phyloP scores from a whole-genome alignment of 1,284 basidiomycete species.

The Porodaedalea pini region DNA sequence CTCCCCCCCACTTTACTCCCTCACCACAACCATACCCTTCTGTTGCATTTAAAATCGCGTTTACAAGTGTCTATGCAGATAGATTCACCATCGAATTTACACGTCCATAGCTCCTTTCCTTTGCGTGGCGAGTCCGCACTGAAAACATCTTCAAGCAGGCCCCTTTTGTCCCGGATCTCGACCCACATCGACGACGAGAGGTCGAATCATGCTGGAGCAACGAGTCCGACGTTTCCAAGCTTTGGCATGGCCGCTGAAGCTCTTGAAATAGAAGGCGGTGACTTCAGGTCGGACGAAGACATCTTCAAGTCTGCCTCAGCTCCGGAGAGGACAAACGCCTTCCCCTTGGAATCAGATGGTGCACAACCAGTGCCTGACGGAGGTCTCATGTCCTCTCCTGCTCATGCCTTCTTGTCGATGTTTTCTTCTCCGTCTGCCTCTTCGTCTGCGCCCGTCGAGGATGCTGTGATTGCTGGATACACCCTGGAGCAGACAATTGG shows the following conservation, averaged over 20 bases:
- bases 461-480: constrained; percentile 63
- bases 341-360: background rate
- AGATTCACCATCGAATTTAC: constrained; percentile 4
- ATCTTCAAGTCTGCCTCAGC: constrained; percentile 18
- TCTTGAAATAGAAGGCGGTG: background rate
- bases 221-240: background rate
- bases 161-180: constrained; percentile 10
- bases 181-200: background rate
- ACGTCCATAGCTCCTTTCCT: constrained; percentile 7
- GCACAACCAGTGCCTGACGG: background rate
- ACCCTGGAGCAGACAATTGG: constrained; percentile 77
- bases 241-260: constrained; percentile 10
- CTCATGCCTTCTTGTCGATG: constrained; percentile 73
- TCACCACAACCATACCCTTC: background rate
- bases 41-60: background rate
- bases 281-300: background rate
- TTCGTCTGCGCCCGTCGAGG: constrained; percentile 49
- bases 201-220: background rate
- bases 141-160: constrained; percentile 11
- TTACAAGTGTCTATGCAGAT: constrained; percentile 12
- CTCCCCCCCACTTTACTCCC: background rate
- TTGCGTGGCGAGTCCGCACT: constrained; percentile 12
- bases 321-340: constrained; percentile 14
- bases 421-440: constrained; percentile 46
- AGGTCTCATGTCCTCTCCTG: constrained; percentile 50